These are phyloP conservation scores for Hypoxylon sp. DNA, from an alignment of 2,329 filamentous ascomycete species.

Conservation along the genomic window DNA sequence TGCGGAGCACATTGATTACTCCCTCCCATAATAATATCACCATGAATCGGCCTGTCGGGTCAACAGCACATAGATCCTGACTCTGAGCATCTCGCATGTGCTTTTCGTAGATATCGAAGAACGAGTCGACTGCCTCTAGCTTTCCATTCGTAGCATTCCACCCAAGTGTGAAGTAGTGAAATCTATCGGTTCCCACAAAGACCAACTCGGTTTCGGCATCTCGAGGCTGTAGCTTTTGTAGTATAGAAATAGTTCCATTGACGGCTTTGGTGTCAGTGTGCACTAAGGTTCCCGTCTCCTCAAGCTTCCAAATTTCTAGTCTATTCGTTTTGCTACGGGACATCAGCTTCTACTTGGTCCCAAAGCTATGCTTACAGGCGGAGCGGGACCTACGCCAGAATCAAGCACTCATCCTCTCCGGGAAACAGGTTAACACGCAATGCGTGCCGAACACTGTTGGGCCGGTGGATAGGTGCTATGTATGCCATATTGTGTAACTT, in stretches of 20 bases:
- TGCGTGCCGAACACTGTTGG: slow-evolving; percentile 91
- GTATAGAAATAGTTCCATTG: slow-evolving; percentile 86
- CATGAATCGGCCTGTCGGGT: slow-evolving; percentile 74
- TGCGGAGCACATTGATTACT: slow-evolving; percentile 63
- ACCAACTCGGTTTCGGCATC: slow-evolving; percentile 81
- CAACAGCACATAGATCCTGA: slow-evolving; percentile 82
- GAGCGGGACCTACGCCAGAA: slow-evolving; percentile 76
- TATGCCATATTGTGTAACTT: slow-evolving; percentile 79
- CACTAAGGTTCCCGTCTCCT: slow-evolving; percentile 70
- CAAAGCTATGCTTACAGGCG: slow-evolving; percentile 4
- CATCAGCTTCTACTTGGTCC: slow-evolving; percentile 43
- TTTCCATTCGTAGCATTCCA: slow-evolving; percentile 72
- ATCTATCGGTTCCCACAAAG: slow-evolving; percentile 89
- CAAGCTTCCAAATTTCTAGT: slow-evolving; percentile 81
- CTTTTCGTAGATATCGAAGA: slow-evolving; percentile 63
- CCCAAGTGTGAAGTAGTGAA: slow-evolving; percentile 87
- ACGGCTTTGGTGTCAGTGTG: slow-evolving; percentile 70
- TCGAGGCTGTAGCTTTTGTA: slow-evolving; percentile 80
- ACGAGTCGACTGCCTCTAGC: slow-evolving; percentile 61
- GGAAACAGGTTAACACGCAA: slow-evolving; percentile 80
- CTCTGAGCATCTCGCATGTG: slow-evolving; percentile 81
- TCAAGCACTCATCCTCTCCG: slow-evolving; percentile 79
- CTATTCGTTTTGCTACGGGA: slow-evolving; percentile 78
- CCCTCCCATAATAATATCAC: slow-evolving; percentile 69
- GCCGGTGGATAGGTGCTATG: slow-evolving; percentile 89